Evolutionary conservation across 306 rosid species (phyloP).

Genomic region (Fragaria iinumae): DNA sequence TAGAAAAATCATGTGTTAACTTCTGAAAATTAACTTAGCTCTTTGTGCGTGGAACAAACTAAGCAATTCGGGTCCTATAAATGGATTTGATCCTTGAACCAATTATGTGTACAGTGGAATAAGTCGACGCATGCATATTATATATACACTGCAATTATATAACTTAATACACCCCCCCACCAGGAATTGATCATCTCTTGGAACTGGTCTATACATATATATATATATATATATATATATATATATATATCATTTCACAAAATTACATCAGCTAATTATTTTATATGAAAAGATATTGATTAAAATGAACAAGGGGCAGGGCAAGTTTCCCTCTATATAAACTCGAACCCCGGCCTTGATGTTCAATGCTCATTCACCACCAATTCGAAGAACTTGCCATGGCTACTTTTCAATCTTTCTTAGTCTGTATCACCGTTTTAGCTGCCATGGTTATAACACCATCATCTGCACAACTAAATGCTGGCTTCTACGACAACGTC

Average conservation of each 20-base stretch:
- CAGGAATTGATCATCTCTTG: not conserved
- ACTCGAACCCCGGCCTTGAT: not conserved
- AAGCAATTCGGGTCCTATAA: not conserved
- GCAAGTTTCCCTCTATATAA: not conserved
- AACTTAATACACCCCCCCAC: not conserved
- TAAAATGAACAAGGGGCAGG: not conserved
- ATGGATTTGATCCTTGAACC: not conserved
- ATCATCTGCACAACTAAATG: slow-evolving; percentile 24
- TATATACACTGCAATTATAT: not conserved
- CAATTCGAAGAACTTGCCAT: not conserved
- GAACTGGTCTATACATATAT: not conserved
- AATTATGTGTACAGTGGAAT: not conserved
- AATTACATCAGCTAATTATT: not conserved
- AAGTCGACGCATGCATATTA: not conserved
- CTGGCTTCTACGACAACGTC: slow-evolving; percentile 9
- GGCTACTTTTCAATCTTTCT: slow-evolving; percentile 1
- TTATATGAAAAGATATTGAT: not conserved
- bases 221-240: too few species aligned
- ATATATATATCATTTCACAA: not conserved
- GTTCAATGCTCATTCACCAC: not conserved
- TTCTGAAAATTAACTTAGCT: not conserved
- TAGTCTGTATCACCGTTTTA: not conserved
- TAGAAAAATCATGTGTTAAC: too few species aligned
- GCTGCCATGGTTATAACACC: slow-evolving; percentile 2
- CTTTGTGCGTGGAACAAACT: not conserved